These are phyloP conservation scores for Skeletonema menzelii DNA, from an alignment of 108 stramenopile species.

Conservation along the genomic window DNA sequence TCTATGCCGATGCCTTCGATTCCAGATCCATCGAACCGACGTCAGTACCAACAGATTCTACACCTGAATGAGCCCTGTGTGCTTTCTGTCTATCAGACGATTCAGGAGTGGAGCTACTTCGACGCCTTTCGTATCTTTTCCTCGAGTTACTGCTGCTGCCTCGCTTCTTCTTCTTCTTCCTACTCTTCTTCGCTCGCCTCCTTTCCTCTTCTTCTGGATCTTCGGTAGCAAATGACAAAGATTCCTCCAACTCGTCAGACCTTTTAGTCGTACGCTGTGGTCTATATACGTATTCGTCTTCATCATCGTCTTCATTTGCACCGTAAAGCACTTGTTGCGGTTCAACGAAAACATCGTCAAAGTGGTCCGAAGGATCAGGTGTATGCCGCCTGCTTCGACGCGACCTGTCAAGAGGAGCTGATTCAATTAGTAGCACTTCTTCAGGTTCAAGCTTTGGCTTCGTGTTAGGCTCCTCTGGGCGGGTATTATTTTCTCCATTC, in stretches of 20 bases:
- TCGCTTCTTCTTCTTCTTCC: neutral
- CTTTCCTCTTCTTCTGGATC: neutral
- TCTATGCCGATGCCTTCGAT: neutral
- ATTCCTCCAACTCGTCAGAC: neutral
- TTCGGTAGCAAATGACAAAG: neutral
- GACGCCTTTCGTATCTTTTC: neutral
- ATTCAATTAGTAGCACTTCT: neutral
- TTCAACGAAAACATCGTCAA: neutral
- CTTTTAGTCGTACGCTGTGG: neutral
- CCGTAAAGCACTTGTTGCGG: neutral
- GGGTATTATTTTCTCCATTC: neutral
- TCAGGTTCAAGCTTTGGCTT: slow-evolving; percentile 1
- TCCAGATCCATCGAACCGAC: neutral
- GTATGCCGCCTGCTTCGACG: neutral
- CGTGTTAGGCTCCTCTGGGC: neutral
- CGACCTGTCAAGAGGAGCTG: neutral
- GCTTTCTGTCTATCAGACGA: too few species aligned
- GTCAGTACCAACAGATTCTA: neutral
- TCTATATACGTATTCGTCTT: neutral
- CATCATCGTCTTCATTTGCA: neutral
- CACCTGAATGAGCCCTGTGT: neutral
- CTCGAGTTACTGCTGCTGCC: neutral
- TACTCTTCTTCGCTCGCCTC: neutral
- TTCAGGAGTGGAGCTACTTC: too few species aligned
- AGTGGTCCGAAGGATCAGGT: neutral